phyloP scores from a whole-genome alignment of 2,329 filamentous ascomycete species.

The Neospermospora avenae region DNA sequence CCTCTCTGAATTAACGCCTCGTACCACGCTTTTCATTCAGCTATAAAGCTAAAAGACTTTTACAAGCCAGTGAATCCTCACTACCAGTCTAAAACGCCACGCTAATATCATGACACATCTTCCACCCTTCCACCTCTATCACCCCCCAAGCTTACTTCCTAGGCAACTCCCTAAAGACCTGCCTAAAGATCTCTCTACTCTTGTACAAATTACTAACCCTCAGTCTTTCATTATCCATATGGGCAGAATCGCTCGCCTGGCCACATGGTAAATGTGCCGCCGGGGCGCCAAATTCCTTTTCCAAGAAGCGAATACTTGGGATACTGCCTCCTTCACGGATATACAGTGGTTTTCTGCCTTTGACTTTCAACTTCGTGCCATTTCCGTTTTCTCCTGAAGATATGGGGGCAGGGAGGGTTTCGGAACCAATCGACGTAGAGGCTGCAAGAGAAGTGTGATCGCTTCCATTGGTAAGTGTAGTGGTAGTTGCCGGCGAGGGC shows the following conservation, averaged over 20 bases:
- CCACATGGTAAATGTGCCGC: constrained; percentile 93
- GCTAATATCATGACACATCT: constrained; percentile 5
- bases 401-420: background rate
- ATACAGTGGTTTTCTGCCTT: constrained; percentile 68
- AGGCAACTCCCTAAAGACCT: constrained; percentile 60
- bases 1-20: too few relatives aligned
- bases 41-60: too few relatives aligned
- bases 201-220: constrained; percentile 84
- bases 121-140: background rate
- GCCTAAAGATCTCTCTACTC: constrained; percentile 85
- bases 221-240: constrained; percentile 93
- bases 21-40: too few relatives aligned
- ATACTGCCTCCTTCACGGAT: constrained; percentile 96
- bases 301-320: constrained; percentile 87
- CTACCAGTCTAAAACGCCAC: background rate
- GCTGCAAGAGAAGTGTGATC: constrained; percentile 34
- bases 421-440: constrained; percentile 28
- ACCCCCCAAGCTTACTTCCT: constrained; percentile 27
- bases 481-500: constrained; percentile 47
- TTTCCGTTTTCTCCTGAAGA: constrained; percentile 3
- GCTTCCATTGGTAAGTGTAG: constrained; percentile 47
- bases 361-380: constrained; percentile 4
- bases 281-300: constrained; percentile 89
- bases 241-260: constrained; percentile 88
- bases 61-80: background rate